phyloP scores from a whole-genome alignment of 2,329 filamentous ascomycete species.

The Colletotrichum ledebouriae region DNA sequence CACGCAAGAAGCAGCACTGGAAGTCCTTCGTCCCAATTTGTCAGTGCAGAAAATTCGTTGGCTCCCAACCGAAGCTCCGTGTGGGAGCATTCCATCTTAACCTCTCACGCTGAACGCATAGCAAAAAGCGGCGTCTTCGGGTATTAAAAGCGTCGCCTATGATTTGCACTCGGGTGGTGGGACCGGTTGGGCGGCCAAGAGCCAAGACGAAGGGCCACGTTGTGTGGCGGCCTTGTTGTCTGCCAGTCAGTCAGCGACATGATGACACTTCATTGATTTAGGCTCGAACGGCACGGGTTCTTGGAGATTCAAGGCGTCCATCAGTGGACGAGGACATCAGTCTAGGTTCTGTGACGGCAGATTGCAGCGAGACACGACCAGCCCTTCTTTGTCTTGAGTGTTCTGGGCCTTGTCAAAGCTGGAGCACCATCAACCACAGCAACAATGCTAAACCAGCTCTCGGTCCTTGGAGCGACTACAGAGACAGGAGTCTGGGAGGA shows the following conservation, averaged over 20 bases:
- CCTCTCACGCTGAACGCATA: background rate
- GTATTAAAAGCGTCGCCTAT: too few relatives aligned
- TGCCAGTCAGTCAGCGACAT: background rate
- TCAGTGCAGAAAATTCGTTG: background rate
- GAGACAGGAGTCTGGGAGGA: background rate
- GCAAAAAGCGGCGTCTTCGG: background rate
- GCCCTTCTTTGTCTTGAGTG: background rate
- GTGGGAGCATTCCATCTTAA: conserved; percentile 18
- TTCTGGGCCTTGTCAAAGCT: background rate
- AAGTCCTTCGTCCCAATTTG: conserved; percentile 21
- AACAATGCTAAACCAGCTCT: background rate
- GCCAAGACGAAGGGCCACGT: conserved; percentile 29
- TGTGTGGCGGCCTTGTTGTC: conserved; percentile 18
- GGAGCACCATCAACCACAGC: background rate
- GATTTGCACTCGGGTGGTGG: too few relatives aligned
- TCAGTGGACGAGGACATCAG: conserved; percentile 26
- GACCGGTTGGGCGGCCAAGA: conserved; percentile 15
- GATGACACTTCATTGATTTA: conserved; percentile 21
- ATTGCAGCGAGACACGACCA: background rate
- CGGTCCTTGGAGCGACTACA: too few relatives aligned
- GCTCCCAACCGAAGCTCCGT: conserved; percentile 4
- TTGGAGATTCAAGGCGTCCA: conserved; percentile 15
- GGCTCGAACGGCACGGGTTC: conserved; percentile 31
- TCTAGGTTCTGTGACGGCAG: conserved; percentile 18
- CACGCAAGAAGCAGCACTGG: background rate